These are phyloP conservation scores for Edaphochlamys debaryana DNA, from an alignment of 139 green algal species.

Conservation along the genomic window DNA sequence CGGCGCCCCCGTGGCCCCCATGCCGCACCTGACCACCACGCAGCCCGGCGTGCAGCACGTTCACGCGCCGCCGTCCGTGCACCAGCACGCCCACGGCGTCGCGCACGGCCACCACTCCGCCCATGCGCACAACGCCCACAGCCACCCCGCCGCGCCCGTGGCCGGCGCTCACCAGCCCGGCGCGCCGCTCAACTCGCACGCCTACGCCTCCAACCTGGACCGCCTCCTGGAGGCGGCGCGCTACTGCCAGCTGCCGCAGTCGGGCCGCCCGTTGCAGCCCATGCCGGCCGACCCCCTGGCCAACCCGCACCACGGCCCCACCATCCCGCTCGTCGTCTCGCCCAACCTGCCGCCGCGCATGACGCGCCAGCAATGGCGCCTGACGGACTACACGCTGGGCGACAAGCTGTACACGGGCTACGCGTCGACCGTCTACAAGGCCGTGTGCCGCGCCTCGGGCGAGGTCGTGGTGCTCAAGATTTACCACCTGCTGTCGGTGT, in stretches of 20 bases:
- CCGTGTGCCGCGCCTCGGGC: slow-evolving; percentile 52
- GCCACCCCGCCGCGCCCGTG: not conserved
- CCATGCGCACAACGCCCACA: not conserved
- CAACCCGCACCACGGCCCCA: slow-evolving; percentile 44
- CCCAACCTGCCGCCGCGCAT: slow-evolving; percentile 62
- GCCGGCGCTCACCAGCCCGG: slow-evolving; percentile 10
- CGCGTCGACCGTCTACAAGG: slow-evolving; percentile 64
- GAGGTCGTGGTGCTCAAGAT: slow-evolving; percentile 68
- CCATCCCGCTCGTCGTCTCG: slow-evolving; percentile 53
- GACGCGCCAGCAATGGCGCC: slow-evolving; percentile 58
- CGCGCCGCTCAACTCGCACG: slow-evolving; percentile 24
- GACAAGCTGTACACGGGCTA: slow-evolving; percentile 74
- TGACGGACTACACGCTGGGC: slow-evolving; percentile 60
- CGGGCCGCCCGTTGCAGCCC: slow-evolving; percentile 35
- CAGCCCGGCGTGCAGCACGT: slow-evolving; percentile 5
- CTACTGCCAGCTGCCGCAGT: slow-evolving; percentile 48
- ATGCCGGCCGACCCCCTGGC: slow-evolving; percentile 41
- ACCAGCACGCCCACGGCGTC: not conserved
- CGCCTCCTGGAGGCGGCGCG: slow-evolving; percentile 43
- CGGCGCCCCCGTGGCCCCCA: slow-evolving; percentile 22
- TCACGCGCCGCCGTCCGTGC: slow-evolving; percentile 3
- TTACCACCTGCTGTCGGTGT: slow-evolving; percentile 60
- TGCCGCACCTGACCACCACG: slow-evolving; percentile 12
- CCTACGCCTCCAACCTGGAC: slow-evolving; percentile 47
- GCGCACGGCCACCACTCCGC: not conserved